A percentile compares a stretch with the other conserved stretches of the same genome.
Evolutionary conservation across 768 basidiomycete species (phyloP).

Genomic region (Arthromyces matolae): DNA sequence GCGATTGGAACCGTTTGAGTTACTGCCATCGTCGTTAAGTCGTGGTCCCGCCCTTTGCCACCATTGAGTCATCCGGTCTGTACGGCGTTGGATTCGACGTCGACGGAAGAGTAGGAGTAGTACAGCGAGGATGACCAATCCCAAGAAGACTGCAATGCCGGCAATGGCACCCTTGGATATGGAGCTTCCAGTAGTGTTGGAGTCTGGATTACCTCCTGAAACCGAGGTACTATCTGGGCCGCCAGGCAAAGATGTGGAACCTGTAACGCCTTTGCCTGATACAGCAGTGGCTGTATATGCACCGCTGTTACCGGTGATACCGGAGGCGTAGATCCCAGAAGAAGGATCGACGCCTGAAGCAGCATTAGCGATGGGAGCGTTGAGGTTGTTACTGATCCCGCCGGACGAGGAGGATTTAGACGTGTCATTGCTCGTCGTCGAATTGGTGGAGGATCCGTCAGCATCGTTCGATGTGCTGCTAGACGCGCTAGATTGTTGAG

Average conservation of each 20-base stretch:
- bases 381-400: neutral
- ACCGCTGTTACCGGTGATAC: neutral
- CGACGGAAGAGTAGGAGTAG: conserved; percentile 40
- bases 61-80: conserved; percentile 40
- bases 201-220: neutral
- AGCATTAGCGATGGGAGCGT: conserved; percentile 5
- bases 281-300: conserved; percentile 1
- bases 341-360: conserved; percentile 1
- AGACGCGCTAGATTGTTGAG: conserved; percentile 2
- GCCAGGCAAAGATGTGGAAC: conserved; percentile 12
- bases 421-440: conserved; percentile 1
- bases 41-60: conserved; percentile 25
- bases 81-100: conserved; percentile 31
- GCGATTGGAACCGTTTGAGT: conserved; percentile 11
- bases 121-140: conserved; percentile 32
- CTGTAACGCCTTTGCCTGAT: neutral
- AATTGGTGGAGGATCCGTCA: neutral
- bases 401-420: neutral
- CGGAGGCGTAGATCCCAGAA: conserved; percentile 1
- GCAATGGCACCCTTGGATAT: conserved; percentile 46
- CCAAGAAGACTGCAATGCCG: conserved; percentile 35
- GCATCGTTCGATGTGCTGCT: neutral
- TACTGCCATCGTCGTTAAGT: conserved; percentile 23
- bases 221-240: conserved; percentile 9
- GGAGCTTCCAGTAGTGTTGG: conserved; percentile 11